Evolutionary conservation across 805 yeast species (phyloP).

Genomic region (Clavispora asparagi): DNA sequence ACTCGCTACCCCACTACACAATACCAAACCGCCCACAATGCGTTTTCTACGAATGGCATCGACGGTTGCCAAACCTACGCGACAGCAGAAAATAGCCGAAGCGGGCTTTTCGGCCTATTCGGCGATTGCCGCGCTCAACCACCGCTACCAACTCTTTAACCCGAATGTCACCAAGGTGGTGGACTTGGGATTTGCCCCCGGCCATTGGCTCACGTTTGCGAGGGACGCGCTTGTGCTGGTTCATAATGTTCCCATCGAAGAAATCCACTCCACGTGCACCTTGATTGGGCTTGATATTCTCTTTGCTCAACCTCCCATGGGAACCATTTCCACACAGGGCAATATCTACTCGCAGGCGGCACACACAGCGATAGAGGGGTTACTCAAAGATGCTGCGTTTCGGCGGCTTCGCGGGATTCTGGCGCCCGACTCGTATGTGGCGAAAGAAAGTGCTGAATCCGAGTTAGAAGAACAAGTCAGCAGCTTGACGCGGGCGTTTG

Average conservation of each 20-base stretch:
- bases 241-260: constrained; percentile 25
- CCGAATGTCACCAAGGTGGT: constrained; percentile 24
- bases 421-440: constrained; percentile 20
- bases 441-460: constrained; percentile 22
- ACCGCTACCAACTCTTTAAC: constrained; percentile 23
- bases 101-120: constrained; percentile 20
- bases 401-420: not conserved
- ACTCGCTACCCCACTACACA: not conserved
- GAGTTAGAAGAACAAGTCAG: constrained; percentile 18
- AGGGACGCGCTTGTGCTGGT: constrained; percentile 21
- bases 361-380: constrained; percentile 6
- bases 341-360: constrained; percentile 56
- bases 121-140: constrained; percentile 24
- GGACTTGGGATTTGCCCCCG: constrained; percentile 39
- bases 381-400: constrained; percentile 10
- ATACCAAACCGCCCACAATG: not conserved
- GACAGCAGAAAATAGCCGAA: constrained; percentile 19
- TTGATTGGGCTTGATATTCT: constrained; percentile 52
- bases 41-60: not conserved
- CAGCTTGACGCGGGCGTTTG: constrained; percentile 7
- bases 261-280: constrained; percentile 27
- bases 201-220: constrained; percentile 35
- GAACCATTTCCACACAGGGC: constrained; percentile 80
- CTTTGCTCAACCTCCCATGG: constrained; percentile 72
- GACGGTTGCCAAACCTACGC: constrained; percentile 3